phyloP scores from a whole-genome alignment of 345 rosid genomes.

The Pistacia integerrima region DNA sequence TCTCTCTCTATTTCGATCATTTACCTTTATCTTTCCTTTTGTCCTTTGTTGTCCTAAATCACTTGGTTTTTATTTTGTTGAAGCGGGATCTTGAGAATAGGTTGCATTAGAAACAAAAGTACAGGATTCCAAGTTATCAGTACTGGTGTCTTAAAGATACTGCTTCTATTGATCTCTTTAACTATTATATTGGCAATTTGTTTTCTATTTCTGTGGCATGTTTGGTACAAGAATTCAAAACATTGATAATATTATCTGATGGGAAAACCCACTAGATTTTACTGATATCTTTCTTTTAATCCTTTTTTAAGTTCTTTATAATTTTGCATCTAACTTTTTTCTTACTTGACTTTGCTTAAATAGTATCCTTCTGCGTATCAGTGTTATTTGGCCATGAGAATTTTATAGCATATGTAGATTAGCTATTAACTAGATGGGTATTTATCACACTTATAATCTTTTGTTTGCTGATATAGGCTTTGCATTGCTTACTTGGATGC shows the following conservation, averaged over 20 bases:
- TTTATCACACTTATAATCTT: conserved; percentile 18
- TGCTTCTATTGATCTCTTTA: background rate
- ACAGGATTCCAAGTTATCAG: background rate
- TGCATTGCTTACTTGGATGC: conserved; percentile 69
- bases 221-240: too few relatives aligned
- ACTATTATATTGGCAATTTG: background rate
- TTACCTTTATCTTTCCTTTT: too few relatives aligned
- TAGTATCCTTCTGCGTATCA: background rate
- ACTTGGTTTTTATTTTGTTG: background rate
- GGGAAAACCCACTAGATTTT: background rate
- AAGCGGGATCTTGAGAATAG: background rate
- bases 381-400: conserved; percentile 7
- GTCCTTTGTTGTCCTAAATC: too few relatives aligned
- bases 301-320: background rate
- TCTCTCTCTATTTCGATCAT: too few relatives aligned
- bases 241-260: background rate
- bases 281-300: background rate
- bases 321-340: background rate
- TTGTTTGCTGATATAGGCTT: conserved; percentile 42
- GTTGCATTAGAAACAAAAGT: background rate
- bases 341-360: background rate
- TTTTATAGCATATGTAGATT: background rate
- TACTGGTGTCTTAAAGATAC: background rate
- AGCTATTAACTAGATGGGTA: conserved; percentile 6
- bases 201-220: background rate